Evolutionary conservation across 352 stramenopile genomes (phyloP).

Genomic region (Pythium chondricola): DNA sequence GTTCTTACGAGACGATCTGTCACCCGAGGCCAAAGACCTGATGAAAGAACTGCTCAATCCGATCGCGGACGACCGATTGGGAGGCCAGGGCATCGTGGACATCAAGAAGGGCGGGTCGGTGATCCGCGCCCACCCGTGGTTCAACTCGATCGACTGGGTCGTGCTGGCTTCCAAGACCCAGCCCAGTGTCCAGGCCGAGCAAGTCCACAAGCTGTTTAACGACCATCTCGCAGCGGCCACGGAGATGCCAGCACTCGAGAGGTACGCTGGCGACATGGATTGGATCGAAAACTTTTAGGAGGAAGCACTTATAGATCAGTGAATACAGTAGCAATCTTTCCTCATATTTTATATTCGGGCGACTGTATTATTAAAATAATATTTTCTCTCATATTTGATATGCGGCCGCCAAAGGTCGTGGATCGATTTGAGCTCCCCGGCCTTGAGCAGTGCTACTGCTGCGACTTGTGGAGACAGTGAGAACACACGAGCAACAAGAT

Average conservation of each 20-base stretch:
- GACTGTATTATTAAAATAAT: too few species aligned
- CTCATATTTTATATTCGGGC: conserved; percentile 9
- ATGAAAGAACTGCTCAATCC: conserved; percentile 67
- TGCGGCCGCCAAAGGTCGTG: conserved; percentile 11
- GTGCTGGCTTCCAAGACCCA: conserved; percentile 64
- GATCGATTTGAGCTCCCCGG: too few species aligned
- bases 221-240: conserved; percentile 34
- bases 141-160: conserved; percentile 72
- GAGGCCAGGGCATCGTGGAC: conserved; percentile 67
- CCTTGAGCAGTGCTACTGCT: too few species aligned
- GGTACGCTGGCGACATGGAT: conserved; percentile 47
- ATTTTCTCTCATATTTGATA: not conserved
- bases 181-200: conserved; percentile 35
- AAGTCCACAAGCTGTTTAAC: conserved; percentile 51
- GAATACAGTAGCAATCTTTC: not conserved
- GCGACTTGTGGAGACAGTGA: too few species aligned
- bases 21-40: conserved; percentile 44
- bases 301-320: not conserved
- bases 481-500: too few species aligned
- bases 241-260: conserved; percentile 63
- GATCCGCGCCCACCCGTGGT: conserved; percentile 78
- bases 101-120: conserved; percentile 73
- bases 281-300: conserved; percentile 77
- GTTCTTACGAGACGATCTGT: conserved; percentile 51
- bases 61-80: conserved; percentile 57